phyloP scores from a whole-genome alignment of 768 basidiomycete species.

The Collybia sordida region DNA sequence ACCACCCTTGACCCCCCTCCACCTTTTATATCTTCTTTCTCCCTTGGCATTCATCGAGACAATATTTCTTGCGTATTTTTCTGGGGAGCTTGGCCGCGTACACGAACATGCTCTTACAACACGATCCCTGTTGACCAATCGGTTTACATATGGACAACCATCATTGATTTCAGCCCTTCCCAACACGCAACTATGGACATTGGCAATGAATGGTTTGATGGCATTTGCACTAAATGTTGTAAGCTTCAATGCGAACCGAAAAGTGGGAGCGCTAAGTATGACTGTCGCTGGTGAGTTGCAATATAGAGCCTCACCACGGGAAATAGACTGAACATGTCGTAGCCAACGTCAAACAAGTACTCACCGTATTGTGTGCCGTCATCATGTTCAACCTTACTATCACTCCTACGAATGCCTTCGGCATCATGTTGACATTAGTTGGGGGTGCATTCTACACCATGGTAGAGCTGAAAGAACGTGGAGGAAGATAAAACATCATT shows the following conservation, averaged over 20 bases:
- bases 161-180: constrained; percentile 33
- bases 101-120: constrained; percentile 25
- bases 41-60: constrained; percentile 92
- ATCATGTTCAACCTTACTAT: constrained; percentile 81
- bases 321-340: neutral
- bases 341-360: constrained; percentile 93
- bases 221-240: constrained; percentile 94
- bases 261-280: constrained; percentile 87
- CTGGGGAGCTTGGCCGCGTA: constrained; percentile 78
- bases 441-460: constrained; percentile 84
- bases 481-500: constrained; percentile 1
- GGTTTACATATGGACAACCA: constrained; percentile 23
- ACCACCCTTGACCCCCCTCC: constrained; percentile 56
- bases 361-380: constrained; percentile 86
- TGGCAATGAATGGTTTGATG: constrained; percentile 78
- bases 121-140: neutral
- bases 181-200: constrained; percentile 41
- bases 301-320: no score
- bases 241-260: constrained; percentile 94
- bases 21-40: constrained; percentile 86
- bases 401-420: constrained; percentile 74
- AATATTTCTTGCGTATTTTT: constrained; percentile 68
- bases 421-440: constrained; percentile 78
- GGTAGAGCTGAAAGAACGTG: constrained; percentile 59
- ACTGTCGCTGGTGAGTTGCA: constrained; percentile 74